phyloP scores from a whole-genome alignment of 2,329 filamentous ascomycete genomes.

The Cryphonectria radicalis region DNA sequence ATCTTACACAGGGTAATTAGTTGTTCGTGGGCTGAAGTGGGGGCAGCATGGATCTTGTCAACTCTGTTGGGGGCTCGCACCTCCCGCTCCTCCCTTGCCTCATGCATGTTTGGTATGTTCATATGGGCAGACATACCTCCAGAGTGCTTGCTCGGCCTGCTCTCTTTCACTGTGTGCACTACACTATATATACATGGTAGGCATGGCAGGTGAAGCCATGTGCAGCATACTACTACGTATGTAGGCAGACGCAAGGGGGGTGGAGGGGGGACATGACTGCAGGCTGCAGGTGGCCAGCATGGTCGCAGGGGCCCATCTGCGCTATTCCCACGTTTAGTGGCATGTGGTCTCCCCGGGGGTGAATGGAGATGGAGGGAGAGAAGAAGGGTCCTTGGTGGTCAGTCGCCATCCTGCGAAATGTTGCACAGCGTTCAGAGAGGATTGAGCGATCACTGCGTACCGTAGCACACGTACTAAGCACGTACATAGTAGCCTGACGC shows the following conservation, averaged over 20 bases:
- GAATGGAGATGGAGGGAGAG: not conserved
- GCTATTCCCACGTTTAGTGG: not conserved
- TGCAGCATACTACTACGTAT: not conserved
- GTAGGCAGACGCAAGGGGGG: not conserved
- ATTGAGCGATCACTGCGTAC: not conserved
- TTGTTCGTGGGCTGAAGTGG: not conserved
- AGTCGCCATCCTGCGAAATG: not conserved
- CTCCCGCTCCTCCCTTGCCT: not conserved
- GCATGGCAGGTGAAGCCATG: not conserved
- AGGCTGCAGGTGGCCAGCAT: not conserved
- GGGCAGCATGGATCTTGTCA: not conserved
- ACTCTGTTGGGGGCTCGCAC: not conserved
- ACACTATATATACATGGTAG: not conserved
- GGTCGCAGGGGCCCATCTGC: constrained; percentile 3
- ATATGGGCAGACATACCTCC: not conserved
- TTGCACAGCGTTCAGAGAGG: not conserved
- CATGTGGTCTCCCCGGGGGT: not conserved
- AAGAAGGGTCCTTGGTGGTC: not conserved
- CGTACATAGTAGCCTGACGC: not conserved
- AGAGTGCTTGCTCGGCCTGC: not conserved
- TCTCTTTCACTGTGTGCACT: not conserved
- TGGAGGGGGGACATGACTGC: not conserved
- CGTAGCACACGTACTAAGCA: not conserved
- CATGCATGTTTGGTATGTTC: not conserved
- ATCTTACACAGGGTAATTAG: not conserved